These are phyloP conservation scores for Colletotrichum lindemuthianum DNA, from an alignment of 2,329 filamentous ascomycete species.

Conservation along the genomic window DNA sequence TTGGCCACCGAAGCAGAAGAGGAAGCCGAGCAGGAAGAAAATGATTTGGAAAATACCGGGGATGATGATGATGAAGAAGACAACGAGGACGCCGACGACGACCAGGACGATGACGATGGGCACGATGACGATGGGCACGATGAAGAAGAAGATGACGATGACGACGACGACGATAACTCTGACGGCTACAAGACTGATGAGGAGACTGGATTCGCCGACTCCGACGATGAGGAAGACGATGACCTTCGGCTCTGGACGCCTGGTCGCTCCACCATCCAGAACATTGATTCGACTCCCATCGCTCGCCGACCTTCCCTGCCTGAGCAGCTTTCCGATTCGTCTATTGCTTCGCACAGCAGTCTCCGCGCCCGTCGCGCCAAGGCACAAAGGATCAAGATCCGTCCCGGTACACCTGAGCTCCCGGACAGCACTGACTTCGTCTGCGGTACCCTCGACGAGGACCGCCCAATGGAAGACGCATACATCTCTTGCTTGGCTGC, in stretches of 20 bases:
- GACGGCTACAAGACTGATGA: constrained; percentile 82
- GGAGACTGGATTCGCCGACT: constrained; percentile 74
- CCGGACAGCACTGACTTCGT: constrained; percentile 99
- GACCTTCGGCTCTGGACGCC: constrained; percentile 70
- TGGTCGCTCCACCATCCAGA: constrained; percentile 51
- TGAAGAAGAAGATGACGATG: constrained; percentile 62
- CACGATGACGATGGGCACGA: constrained; percentile 62
- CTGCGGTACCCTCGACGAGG: constrained; percentile 97
- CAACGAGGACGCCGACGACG: constrained; percentile 60
- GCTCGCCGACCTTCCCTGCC: constrained; percentile 52
- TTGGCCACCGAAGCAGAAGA: constrained; percentile 91
- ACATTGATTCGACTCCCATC: constrained; percentile 48
- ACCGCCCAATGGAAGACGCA: constrained; percentile 91
- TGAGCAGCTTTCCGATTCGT: constrained; percentile 69
- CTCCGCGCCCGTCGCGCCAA: constrained; percentile 46
- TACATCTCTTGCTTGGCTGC: constrained; percentile 88
- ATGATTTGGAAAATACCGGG: constrained; percentile 61
- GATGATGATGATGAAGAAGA: constrained; percentile 57
- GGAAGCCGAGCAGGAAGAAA: constrained; percentile 80
- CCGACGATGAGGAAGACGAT: constrained; percentile 75
- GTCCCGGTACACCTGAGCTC: constrained; percentile 79
- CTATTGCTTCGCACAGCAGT: constrained; percentile 59
- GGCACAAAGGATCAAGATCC: constrained; percentile 62
- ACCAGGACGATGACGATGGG: constrained; percentile 63
- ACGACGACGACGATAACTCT: constrained; percentile 63